Evolutionary conservation across 1,284 basidiomycete species (phyloP).

Genomic region (Moniliella sp.): DNA sequence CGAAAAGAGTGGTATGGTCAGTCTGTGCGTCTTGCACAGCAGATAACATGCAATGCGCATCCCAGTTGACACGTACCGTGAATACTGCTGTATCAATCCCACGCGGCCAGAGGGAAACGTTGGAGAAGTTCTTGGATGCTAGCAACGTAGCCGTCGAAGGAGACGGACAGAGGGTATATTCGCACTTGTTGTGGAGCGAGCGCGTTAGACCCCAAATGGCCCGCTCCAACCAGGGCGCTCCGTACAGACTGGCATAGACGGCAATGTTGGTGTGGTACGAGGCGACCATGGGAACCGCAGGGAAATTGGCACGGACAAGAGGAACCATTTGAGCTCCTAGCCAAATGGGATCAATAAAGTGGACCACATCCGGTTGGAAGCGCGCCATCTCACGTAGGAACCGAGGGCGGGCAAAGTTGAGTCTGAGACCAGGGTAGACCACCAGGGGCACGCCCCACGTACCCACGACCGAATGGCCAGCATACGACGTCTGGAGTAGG

Average conservation of each 20-base stretch:
- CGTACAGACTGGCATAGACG: constrained; percentile 41
- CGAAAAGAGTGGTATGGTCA: no score
- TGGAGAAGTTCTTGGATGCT: constrained; percentile 35
- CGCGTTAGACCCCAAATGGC: constrained; percentile 34
- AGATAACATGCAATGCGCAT: no score
- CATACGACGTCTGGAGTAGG: constrained; percentile 35
- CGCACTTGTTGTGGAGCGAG: constrained; percentile 24
- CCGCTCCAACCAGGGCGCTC: constrained; percentile 39
- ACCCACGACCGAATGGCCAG: constrained; percentile 41
- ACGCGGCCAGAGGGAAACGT: constrained; percentile 41
- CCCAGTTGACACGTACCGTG: constrained; percentile 3
- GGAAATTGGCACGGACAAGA: constrained; percentile 29
- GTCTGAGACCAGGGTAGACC: constrained; percentile 41
- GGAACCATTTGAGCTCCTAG: constrained; percentile 37
- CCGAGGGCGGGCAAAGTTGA: constrained; percentile 42
- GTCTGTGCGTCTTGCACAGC: no score
- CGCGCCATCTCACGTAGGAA: constrained; percentile 38
- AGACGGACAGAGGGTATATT: constrained; percentile 41
- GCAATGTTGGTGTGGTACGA: constrained; percentile 43
- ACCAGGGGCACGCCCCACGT: constrained; percentile 42
- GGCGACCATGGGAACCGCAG: constrained; percentile 38
- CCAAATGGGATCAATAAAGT: constrained; percentile 41
- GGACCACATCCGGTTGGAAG: constrained; percentile 39
- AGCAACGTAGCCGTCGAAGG: constrained; percentile 40
- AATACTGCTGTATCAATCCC: constrained; percentile 18